Conservation (phyloP, 306 rosid genomes). For the Glycine latifolia region DNA sequence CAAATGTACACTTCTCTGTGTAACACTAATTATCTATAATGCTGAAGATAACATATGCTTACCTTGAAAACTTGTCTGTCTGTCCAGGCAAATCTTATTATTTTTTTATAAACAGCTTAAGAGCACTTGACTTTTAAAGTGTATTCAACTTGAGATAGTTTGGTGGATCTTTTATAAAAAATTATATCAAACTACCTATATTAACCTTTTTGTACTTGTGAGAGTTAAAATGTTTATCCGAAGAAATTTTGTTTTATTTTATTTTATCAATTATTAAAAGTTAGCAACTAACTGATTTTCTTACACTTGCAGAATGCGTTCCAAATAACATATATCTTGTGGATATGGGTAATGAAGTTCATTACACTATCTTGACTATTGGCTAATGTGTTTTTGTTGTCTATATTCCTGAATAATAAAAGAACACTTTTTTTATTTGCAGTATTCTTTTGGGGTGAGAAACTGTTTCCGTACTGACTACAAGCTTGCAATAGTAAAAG, state of each 20-base stretch:
- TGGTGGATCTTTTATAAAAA: neutral
- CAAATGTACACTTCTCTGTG: constrained; percentile 9
- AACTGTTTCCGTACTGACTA: constrained; percentile 77
- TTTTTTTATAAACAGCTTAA: constrained; percentile 40
- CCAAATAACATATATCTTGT: constrained; percentile 77
- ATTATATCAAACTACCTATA: neutral
- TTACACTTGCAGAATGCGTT: constrained; percentile 82
- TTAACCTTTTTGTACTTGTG: neutral
- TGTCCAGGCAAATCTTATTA: constrained; percentile 12
- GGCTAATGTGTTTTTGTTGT: neutral
- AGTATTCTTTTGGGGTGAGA: constrained; percentile 76
- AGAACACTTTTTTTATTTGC: constrained; percentile 51
- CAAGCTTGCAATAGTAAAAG: constrained; percentile 64
- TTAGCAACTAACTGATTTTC: constrained; percentile 40
- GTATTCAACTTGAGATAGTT: constrained; percentile 18
- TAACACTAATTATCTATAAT: constrained; percentile 6
- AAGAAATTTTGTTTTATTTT: neutral
- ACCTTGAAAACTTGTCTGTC: neutral
- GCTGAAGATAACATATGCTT: neutral
- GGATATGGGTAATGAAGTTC: constrained; percentile 78
- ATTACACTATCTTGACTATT: constrained; percentile 30
- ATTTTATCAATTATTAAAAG: neutral
- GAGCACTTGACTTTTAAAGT: neutral
- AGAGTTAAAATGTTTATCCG: neutral
- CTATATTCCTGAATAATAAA: constrained; percentile 19